phyloP scores from a whole-genome alignment of 805 yeast genomes.

The Myxozyma geophila region DNA sequence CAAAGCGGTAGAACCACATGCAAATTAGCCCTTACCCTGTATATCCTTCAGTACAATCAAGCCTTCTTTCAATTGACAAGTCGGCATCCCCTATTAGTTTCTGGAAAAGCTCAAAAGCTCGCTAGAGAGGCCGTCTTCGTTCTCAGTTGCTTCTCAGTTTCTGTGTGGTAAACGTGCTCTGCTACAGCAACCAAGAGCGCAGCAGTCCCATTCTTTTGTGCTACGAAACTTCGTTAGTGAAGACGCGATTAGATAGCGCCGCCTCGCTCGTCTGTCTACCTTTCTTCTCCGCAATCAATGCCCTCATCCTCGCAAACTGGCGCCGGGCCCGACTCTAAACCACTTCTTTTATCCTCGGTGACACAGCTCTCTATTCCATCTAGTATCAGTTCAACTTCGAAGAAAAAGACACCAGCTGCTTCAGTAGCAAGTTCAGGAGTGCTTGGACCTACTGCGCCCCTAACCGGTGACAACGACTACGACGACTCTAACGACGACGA shows the following conservation, averaged over 20 bases:
- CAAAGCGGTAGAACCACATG: slow-evolving; percentile 2
- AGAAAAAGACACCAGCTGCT: slow-evolving; percentile 13
- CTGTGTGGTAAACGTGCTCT: neutral
- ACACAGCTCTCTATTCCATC: slow-evolving; percentile 7
- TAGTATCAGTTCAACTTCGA: slow-evolving; percentile 12
- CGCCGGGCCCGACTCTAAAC: slow-evolving; percentile 1
- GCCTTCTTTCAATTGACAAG: neutral
- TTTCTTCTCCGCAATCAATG: slow-evolving; percentile 9
- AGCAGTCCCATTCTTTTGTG: neutral
- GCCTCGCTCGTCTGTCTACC: neutral
- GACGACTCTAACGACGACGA: slow-evolving; percentile 15
- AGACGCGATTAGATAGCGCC: slow-evolving; percentile 15
- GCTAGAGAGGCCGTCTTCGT: neutral
- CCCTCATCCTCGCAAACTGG: slow-evolving; percentile 6
- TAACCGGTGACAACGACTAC: slow-evolving; percentile 1
- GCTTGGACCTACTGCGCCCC: slow-evolving; percentile 1
- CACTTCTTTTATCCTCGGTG: slow-evolving; percentile 1
- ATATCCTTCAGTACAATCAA: neutral
- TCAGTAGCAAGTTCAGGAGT: slow-evolving; percentile 17
- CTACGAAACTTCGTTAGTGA: no score
- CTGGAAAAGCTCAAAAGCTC: neutral
- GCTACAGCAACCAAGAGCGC: slow-evolving; percentile 1
- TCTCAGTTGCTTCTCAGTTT: neutral
- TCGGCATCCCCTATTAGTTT: neutral
- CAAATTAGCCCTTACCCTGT: slow-evolving; percentile 5